A percentile compares a stretch with the other conserved stretches of the same genome.
Evolutionary conservation across 257 asterid species (phyloP).

Genomic region (Solanum appendiculatum): DNA sequence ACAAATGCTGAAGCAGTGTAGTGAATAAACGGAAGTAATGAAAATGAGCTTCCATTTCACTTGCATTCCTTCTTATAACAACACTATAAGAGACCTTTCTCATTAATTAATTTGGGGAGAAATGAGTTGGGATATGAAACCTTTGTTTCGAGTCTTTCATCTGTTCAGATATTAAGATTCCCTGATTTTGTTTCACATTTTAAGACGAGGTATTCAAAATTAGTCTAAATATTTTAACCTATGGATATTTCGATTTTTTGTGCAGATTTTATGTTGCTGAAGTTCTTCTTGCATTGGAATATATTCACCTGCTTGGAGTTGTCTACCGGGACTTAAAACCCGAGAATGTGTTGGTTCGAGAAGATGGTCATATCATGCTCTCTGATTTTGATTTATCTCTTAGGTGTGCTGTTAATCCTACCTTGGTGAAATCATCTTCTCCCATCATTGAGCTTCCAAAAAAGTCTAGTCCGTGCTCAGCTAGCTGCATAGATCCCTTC

Average conservation of each 20-base stretch:
- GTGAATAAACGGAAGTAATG: neutral
- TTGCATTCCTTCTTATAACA: neutral
- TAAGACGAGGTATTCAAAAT: neutral
- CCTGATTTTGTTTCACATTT: neutral
- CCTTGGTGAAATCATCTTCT: slow-evolving; percentile 22
- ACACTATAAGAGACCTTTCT: neutral
- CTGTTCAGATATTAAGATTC: neutral
- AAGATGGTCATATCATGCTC: slow-evolving; percentile 80
- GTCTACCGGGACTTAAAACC: slow-evolving; percentile 83
- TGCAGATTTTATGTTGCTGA: slow-evolving; percentile 73
- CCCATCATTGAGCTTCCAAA: slow-evolving; percentile 6
- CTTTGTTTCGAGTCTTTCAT: neutral
- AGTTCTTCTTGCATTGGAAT: slow-evolving; percentile 70
- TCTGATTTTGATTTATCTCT: slow-evolving; percentile 75
- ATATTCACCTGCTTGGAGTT: slow-evolving; percentile 73
- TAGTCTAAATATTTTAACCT: neutral
- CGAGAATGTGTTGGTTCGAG: slow-evolving; percentile 61
- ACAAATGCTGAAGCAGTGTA: neutral
- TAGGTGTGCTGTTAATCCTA: slow-evolving; percentile 55
- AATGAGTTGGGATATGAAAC: neutral
- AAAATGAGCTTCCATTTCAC: neutral
- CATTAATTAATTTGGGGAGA: neutral
- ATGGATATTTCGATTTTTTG: neutral
- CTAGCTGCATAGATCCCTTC: slow-evolving; percentile 5
- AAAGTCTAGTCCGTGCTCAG: slow-evolving; percentile 13